phyloP scores from a whole-genome alignment of 805 yeast genomes.

The Komagataella ulmi region DNA sequence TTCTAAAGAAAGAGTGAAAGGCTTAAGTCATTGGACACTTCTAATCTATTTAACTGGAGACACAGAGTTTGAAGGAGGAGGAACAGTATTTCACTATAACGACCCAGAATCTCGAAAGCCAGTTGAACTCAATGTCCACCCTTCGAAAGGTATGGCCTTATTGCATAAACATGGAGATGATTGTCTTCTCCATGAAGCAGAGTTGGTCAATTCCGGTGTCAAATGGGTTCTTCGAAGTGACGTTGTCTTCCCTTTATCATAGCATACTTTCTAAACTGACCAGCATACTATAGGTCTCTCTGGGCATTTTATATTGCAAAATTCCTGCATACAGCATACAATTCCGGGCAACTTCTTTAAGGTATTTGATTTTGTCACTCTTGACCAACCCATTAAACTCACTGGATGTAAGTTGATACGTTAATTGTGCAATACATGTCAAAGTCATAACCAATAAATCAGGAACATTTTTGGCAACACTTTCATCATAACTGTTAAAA shows the following conservation, averaged over 20 bases:
- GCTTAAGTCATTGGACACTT: slow-evolving; percentile 45
- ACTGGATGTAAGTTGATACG: slow-evolving; percentile 28
- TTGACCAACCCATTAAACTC: slow-evolving; percentile 25
- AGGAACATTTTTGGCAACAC: slow-evolving; percentile 69
- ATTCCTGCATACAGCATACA: slow-evolving; percentile 94
- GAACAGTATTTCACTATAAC: slow-evolving; percentile 35
- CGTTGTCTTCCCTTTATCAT: slow-evolving; percentile 5
- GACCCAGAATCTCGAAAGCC: slow-evolving; percentile 6
- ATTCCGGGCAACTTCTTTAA: slow-evolving; percentile 60
- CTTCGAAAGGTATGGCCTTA: slow-evolving; percentile 40
- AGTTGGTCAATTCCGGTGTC: slow-evolving; percentile 32
- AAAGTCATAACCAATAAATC: slow-evolving; percentile 66
- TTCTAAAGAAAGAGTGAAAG: slow-evolving; percentile 10
- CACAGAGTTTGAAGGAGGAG: slow-evolving; percentile 45
- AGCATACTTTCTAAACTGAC: slow-evolving; percentile 45
- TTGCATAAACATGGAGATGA: slow-evolving; percentile 57
- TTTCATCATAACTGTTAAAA: slow-evolving; percentile 49
- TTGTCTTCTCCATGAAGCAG: slow-evolving; percentile 47
- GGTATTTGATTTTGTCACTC: slow-evolving; percentile 37
- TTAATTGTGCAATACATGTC: slow-evolving; percentile 57
- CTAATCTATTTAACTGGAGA: slow-evolving; percentile 44
- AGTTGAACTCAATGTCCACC: slow-evolving; percentile 21
- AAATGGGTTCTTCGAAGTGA: slow-evolving; percentile 57
- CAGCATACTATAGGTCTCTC: slow-evolving; percentile 63
- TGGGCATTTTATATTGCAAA: slow-evolving; percentile 86